These are phyloP conservation scores for Corylus avellana DNA, from an alignment of 306 rosid species.

Conservation along the genomic window DNA sequence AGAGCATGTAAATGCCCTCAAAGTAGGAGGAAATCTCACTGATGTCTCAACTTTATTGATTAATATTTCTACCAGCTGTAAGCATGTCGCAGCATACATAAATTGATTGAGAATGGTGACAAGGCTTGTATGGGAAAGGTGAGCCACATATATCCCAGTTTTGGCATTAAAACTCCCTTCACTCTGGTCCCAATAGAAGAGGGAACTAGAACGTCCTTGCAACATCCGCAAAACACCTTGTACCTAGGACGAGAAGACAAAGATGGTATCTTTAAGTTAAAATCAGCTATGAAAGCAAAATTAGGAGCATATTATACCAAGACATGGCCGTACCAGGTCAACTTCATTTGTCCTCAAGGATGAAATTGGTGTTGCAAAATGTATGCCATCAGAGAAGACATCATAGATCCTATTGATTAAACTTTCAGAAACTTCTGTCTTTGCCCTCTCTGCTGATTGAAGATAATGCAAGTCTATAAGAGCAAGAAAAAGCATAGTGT, in stretches of 20 bases:
- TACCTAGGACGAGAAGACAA: constrained; percentile 46
- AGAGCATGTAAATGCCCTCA: constrained; percentile 68
- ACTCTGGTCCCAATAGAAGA: constrained; percentile 65
- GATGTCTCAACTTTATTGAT: constrained; percentile 49
- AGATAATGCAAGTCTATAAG: background rate
- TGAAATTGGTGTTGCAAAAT: constrained; percentile 66
- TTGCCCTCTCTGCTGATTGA: constrained; percentile 47
- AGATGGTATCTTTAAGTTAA: constrained; percentile 3
- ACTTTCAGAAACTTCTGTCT: constrained; percentile 48
- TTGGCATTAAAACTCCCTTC: constrained; percentile 51
- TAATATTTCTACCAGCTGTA: constrained; percentile 53
- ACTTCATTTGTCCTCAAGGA: constrained; percentile 68
- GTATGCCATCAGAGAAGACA: constrained; percentile 58
- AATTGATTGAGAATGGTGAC: constrained; percentile 62
- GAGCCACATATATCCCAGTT: constrained; percentile 58
- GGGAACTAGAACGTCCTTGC: constrained; percentile 78
- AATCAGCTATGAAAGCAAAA: constrained; percentile 9
- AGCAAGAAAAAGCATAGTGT: background rate
- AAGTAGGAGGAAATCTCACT: constrained; percentile 54
- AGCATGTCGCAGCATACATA: constrained; percentile 77
- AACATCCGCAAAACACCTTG: constrained; percentile 81
- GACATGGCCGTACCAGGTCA: constrained; percentile 52
- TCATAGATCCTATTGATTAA: constrained; percentile 57
- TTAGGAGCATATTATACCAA: background rate
- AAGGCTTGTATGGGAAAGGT: constrained; percentile 73